Conservation (phyloP, 768 basidiomycete species). For the Tylopilus sp. region DNA sequence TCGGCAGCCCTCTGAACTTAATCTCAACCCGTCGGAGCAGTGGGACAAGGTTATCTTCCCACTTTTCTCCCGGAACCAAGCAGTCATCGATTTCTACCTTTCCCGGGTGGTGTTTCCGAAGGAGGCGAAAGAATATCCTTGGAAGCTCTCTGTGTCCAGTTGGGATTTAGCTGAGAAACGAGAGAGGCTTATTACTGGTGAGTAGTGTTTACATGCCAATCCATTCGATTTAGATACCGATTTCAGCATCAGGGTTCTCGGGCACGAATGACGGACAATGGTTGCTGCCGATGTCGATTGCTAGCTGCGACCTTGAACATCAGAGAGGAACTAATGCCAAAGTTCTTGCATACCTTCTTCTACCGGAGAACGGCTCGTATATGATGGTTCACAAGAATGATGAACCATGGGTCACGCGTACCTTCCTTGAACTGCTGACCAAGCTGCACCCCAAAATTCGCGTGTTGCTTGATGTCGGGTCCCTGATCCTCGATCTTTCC, state of each 20-base stretch:
- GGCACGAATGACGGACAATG: constrained; percentile 39
- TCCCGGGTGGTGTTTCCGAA: no score
- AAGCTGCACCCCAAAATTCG: no score
- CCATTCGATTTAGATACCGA: no score
- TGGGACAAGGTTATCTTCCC: constrained; percentile 2
- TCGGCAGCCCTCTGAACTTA: background rate
- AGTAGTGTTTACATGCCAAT: constrained; percentile 29
- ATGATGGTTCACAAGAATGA: no score
- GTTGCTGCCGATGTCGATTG: constrained; percentile 30
- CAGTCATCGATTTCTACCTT: no score
- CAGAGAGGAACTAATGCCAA: constrained; percentile 42
- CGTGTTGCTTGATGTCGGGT: no score
- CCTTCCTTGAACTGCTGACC: no score
- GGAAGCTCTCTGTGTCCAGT: no score
- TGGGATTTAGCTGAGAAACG: no score
- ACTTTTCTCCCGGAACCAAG: background rate
- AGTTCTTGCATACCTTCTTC: constrained; percentile 11
- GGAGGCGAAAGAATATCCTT: no score
- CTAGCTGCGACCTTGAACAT: constrained; percentile 23
- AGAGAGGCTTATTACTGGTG: constrained; percentile 22
- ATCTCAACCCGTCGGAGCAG: constrained; percentile 7
- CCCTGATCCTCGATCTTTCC: background rate
- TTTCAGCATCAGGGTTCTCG: constrained; percentile 25
- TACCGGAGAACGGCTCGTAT: no score
- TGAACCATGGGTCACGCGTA: no score